Conservation (phyloP, 2,329 filamentous ascomycete genomes). For the Calonectria pseudoturangicola region DNA sequence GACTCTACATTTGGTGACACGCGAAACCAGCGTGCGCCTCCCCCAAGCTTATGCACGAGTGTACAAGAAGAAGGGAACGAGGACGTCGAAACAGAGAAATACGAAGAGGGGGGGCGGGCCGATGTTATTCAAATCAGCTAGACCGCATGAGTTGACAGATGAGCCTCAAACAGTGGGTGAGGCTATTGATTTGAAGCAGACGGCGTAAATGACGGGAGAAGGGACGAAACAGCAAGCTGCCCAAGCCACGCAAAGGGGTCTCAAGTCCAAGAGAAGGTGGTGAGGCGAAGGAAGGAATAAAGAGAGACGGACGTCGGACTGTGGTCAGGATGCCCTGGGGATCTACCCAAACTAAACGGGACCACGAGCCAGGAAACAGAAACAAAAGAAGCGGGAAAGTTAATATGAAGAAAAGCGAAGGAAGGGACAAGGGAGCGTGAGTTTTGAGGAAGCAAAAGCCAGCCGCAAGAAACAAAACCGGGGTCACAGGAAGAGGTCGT, state of each 20-base stretch:
- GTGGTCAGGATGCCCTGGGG: slow-evolving; percentile 29
- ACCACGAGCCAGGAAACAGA: slow-evolving; percentile 35
- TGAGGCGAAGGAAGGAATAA: neutral
- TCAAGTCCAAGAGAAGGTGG: slow-evolving; percentile 29
- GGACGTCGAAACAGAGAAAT: slow-evolving; percentile 21
- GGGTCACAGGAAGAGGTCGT: slow-evolving; percentile 39
- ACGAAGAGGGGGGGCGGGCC: slow-evolving; percentile 21
- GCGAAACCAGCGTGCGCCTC: slow-evolving; percentile 31
- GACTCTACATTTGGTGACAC: slow-evolving; percentile 36
- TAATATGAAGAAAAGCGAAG: slow-evolving; percentile 22
- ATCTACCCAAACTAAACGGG: slow-evolving; percentile 31
- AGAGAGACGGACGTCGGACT: slow-evolving; percentile 38
- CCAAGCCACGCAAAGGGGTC: slow-evolving; percentile 15
- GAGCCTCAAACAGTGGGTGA: slow-evolving; percentile 24
- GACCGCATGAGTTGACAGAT: neutral
- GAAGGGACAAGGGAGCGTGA: slow-evolving; percentile 21
- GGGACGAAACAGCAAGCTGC: slow-evolving; percentile 44
- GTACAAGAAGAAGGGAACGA: slow-evolving; percentile 17
- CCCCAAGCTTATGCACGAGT: slow-evolving; percentile 27
- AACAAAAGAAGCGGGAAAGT: slow-evolving; percentile 24
- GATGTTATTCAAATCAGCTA: slow-evolving; percentile 29
- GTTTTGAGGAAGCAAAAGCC: neutral
- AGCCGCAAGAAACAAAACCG: slow-evolving; percentile 28
- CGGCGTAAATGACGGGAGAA: slow-evolving; percentile 44
- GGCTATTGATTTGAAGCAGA: slow-evolving; percentile 23